Conservation (phyloP, 805 yeast species). For the Zygoascus tannicola region DNA sequence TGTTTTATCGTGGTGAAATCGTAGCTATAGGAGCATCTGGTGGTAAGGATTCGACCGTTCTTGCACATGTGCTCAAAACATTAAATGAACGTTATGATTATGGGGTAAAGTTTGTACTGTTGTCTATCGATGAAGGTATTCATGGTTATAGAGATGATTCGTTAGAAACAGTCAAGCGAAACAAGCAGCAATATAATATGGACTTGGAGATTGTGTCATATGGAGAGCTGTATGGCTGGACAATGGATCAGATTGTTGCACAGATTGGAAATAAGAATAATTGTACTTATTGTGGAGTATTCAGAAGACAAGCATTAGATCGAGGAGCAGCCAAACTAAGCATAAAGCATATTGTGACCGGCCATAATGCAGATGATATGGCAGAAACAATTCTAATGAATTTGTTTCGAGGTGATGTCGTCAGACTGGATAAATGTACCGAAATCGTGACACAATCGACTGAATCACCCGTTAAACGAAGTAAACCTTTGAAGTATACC, state of each 20-base stretch:
- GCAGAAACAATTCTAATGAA: slow-evolving; percentile 98
- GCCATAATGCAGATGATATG: slow-evolving; percentile 98
- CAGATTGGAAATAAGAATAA: slow-evolving; percentile 90
- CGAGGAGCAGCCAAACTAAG: slow-evolving; percentile 86
- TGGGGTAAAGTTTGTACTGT: slow-evolving; percentile 72
- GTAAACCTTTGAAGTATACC: slow-evolving; percentile 91
- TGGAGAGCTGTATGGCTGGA: slow-evolving; percentile 88
- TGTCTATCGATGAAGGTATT: slow-evolving; percentile 94
- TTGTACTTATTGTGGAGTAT: slow-evolving; percentile 97
- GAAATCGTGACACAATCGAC: slow-evolving; percentile 76
- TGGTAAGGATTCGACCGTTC: slow-evolving; percentile 94
- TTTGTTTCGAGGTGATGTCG: slow-evolving; percentile 88
- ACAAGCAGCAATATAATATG: slow-evolving; percentile 74
- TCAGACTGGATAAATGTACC: slow-evolving; percentile 81
- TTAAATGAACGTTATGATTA: slow-evolving; percentile 82
- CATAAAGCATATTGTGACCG: slow-evolving; percentile 88
- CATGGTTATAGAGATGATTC: slow-evolving; percentile 96
- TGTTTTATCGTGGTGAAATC: slow-evolving; percentile 72
- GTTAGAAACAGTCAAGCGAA: slow-evolving; percentile 90
- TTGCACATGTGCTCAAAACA: slow-evolving; percentile 79
- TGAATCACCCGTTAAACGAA: slow-evolving; percentile 77
- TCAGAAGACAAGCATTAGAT: slow-evolving; percentile 92
- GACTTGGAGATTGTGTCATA: slow-evolving; percentile 77
- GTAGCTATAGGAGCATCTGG: slow-evolving; percentile 99
- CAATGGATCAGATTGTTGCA: slow-evolving; percentile 95